Evolutionary conservation across 805 yeast genomes (phyloP), one percentile per base, ranked within the genome.

Genomic region (Metschnikowia colocasiae): DNA sequence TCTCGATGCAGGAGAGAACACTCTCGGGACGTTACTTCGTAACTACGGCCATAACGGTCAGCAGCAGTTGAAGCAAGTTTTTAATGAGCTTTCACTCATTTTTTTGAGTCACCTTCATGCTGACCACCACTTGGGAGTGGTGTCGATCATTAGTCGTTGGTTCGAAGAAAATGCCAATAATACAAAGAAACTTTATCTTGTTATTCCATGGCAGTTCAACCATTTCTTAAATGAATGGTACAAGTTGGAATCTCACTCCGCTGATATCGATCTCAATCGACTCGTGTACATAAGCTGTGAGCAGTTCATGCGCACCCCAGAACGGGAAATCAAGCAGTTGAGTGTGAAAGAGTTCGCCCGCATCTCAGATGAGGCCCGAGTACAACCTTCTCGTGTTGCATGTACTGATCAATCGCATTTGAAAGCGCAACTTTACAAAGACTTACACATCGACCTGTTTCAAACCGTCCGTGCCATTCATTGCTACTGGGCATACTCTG

Each of bases 1-100:
- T 19, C 67, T 94, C 31, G 99, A 94, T 66, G 96, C 94, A n/a
- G 99, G 99, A 15, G 99, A 94, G 61, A 90, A 88, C 49, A 88
- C 98, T 0, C 58, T 85, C 19, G 96, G 95, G 1, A 68, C 87
- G 0, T 64, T 94, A 51, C 62, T 69, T 27, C 77, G 98, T 54
- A 71, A 80, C 47, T 81, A 81, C 51, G 82, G 83, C 0, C 69
- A 72, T 8, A 69, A 68, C 1, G 74, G 75, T 15, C 52, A 71
- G 1, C 57, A 59, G 2, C 71, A 71, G 30, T 53, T 63, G 23
- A 47, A 50, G 23, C 59, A 60, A 19, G 64, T 85, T 2, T 73
- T 91, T 52, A 54, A 66, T 34, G 95, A 91, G 57, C 65, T 91
- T 48, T 69, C 76, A 27, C 48, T 87, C 45, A 69, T 92, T 18